A percentile compares a stretch with the other conserved stretches of the same genome.
Evolutionary conservation across 2,329 filamentous ascomycete genomes (phyloP).

Genomic region (Aureobasidium lini): DNA sequence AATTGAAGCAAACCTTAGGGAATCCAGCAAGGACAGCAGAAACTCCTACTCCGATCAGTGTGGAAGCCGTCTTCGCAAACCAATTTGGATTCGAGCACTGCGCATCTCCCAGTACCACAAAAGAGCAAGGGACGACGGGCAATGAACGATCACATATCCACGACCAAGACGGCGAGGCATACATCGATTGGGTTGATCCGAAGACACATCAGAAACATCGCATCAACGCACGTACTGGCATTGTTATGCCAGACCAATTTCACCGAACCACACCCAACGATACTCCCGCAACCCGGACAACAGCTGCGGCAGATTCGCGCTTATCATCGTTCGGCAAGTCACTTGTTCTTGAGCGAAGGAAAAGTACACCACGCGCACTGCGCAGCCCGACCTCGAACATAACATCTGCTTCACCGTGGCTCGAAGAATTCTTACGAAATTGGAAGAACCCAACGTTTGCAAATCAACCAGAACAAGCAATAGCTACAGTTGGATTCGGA

Average conservation of each 20-base stretch:
- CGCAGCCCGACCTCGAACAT: neutral
- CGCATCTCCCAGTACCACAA: neutral
- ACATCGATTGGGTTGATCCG: slow-evolving; percentile 54
- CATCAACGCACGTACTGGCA: slow-evolving; percentile 52
- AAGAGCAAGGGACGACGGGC: neutral
- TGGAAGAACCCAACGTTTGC: slow-evolving; percentile 76
- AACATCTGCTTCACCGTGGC: slow-evolving; percentile 38
- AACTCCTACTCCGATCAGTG: neutral
- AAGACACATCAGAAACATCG: slow-evolving; percentile 44
- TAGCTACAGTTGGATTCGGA: neutral
- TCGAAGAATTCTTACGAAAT: slow-evolving; percentile 51
- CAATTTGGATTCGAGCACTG: neutral
- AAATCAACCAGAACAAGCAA: slow-evolving; percentile 31
- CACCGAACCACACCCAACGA: neutral
- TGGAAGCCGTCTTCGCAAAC: neutral
- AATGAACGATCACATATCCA: neutral
- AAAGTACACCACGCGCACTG: neutral
- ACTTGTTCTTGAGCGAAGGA: slow-evolving; percentile 27
- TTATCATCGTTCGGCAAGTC: slow-evolving; percentile 24
- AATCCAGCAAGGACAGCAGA: neutral
- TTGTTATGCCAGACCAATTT: slow-evolving; percentile 21
- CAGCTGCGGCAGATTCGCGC: slow-evolving; percentile 21
- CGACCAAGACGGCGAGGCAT: neutral
- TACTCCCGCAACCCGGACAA: neutral
- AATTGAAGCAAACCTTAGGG: neutral